These are phyloP conservation scores for Hemisphaericaspora xylanilytica DNA, from an alignment of 1,139 yeast genomes.

Conservation along the genomic window DNA sequence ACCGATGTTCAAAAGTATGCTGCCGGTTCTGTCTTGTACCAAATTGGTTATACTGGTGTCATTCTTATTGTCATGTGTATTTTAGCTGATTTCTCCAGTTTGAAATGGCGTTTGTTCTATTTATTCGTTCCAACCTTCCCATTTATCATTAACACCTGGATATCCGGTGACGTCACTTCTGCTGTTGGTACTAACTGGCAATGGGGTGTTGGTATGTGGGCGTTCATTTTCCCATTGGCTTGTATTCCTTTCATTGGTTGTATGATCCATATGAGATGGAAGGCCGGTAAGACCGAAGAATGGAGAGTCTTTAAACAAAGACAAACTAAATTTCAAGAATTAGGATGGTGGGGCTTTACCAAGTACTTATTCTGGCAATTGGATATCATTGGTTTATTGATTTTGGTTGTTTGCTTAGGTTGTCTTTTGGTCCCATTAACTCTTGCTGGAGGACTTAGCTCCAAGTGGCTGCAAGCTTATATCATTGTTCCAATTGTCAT, in stretches of 20 bases:
- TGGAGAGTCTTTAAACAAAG: constrained; percentile 28
- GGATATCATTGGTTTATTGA: constrained; percentile 33
- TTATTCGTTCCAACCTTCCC: constrained; percentile 69
- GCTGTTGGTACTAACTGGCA: constrained; percentile 25
- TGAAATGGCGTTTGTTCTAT: constrained; percentile 68
- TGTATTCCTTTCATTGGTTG: constrained; percentile 32
- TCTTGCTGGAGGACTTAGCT: constrained; percentile 33
- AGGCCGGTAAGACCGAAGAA: constrained; percentile 34
- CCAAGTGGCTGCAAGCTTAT: constrained; percentile 29
- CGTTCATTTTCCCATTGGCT: constrained; percentile 38
- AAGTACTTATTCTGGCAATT: constrained; percentile 33
- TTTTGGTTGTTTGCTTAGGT: constrained; percentile 32
- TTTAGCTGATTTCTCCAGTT: constrained; percentile 61
- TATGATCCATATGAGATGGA: constrained; percentile 32
- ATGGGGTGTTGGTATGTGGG: constrained; percentile 55
- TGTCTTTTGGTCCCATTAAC: constrained; percentile 41
- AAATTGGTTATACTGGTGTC: constrained; percentile 68
- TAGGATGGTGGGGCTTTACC: constrained; percentile 22
- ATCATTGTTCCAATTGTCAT: constrained; percentile 38
- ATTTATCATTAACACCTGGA: constrained; percentile 74
- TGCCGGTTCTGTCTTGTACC: constrained; percentile 71
- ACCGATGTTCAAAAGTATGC: constrained; percentile 63
- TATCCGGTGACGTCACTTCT: constrained; percentile 55
- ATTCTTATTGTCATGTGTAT: constrained; percentile 55
- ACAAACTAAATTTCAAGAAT: constrained; percentile 23